These are phyloP conservation scores for Phytophthora hybrid DNA, from an alignment of 352 stramenopile species.

Conservation along the genomic window DNA sequence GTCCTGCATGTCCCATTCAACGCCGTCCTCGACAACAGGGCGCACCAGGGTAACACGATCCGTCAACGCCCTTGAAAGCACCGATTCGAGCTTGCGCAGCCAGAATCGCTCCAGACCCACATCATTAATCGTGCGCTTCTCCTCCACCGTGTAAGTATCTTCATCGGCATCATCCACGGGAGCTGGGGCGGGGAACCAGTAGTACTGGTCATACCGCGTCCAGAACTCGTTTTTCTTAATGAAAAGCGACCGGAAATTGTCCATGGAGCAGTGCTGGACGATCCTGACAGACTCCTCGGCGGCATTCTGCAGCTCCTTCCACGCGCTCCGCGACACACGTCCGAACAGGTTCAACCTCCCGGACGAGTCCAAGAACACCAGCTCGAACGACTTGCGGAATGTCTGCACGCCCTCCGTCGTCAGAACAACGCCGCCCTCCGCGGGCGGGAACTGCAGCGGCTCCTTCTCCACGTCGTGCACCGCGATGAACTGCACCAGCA, in stretches of 20 bases:
- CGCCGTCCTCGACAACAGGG: slow-evolving; percentile 47
- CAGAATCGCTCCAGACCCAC: slow-evolving; percentile 80
- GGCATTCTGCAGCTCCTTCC: slow-evolving; percentile 71
- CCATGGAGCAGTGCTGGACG: slow-evolving; percentile 68
- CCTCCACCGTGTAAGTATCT: slow-evolving; percentile 70
- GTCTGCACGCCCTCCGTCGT: slow-evolving; percentile 73
- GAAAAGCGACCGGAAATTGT: slow-evolving; percentile 84
- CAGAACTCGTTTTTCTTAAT: slow-evolving; percentile 87
- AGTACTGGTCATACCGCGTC: slow-evolving; percentile 89
- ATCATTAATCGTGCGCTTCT: slow-evolving; percentile 80
- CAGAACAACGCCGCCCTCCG: slow-evolving; percentile 61
- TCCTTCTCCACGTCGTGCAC: slow-evolving; percentile 73
- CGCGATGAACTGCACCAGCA: slow-evolving; percentile 84
- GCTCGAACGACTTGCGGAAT: slow-evolving; percentile 72
- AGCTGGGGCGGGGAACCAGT: slow-evolving; percentile 71
- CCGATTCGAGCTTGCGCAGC: slow-evolving; percentile 56
- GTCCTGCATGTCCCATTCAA: slow-evolving; percentile 65
- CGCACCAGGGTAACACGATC: slow-evolving; percentile 77
- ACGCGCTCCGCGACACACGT: slow-evolving; percentile 70
- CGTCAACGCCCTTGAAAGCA: slow-evolving; percentile 67
- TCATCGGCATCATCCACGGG: slow-evolving; percentile 64
- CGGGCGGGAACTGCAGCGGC: slow-evolving; percentile 71
- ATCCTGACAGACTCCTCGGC: slow-evolving; percentile 70
- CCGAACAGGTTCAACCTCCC: slow-evolving; percentile 81
- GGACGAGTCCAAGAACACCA: slow-evolving; percentile 84